Percentiles rank a stretch among this genome's conserved stretches.
These are phyloP conservation scores for Chlamydomonas incerta DNA, from an alignment of 139 green algal genomes.

Conservation along the genomic window DNA sequence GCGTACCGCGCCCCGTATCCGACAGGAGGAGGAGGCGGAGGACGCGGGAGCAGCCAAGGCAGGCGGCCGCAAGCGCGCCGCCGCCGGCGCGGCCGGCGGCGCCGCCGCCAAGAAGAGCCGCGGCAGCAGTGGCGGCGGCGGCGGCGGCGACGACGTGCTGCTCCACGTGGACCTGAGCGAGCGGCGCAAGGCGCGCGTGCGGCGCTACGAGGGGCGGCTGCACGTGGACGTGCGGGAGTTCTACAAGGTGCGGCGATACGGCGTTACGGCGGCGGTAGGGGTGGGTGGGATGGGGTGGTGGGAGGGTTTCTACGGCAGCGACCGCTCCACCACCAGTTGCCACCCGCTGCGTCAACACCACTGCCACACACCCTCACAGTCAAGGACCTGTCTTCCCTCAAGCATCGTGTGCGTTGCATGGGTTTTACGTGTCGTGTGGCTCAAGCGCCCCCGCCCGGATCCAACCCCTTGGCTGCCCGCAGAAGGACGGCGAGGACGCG, in stretches of 20 bases:
- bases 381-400: too few species aligned
- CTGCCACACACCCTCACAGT: too few species aligned
- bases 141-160: neutral
- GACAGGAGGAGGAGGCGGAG: neutral
- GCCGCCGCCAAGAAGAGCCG: neutral
- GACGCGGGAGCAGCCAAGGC: neutral
- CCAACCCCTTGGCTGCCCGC: too few species aligned
- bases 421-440: too few species aligned
- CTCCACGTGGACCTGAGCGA: conserved; percentile 18
- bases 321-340: too few species aligned
- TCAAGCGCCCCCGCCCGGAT: too few species aligned
- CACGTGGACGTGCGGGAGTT: conserved; percentile 63
- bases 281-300: too few species aligned
- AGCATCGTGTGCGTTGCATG: too few species aligned
- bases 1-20: too few species aligned
- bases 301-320: too few species aligned
- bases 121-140: neutral
- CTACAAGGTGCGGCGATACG: conserved; percentile 48
- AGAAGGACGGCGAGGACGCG: conserved; percentile 50
- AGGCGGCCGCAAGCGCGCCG: conserved; percentile 12
- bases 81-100: neutral
- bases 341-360: too few species aligned
- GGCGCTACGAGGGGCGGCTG: conserved; percentile 56
- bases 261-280: too few species aligned
- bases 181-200: conserved; percentile 44